These are phyloP conservation scores for Thozetella sp. DNA, from an alignment of 495 filamentous ascomycete genomes.

Conservation along the genomic window DNA sequence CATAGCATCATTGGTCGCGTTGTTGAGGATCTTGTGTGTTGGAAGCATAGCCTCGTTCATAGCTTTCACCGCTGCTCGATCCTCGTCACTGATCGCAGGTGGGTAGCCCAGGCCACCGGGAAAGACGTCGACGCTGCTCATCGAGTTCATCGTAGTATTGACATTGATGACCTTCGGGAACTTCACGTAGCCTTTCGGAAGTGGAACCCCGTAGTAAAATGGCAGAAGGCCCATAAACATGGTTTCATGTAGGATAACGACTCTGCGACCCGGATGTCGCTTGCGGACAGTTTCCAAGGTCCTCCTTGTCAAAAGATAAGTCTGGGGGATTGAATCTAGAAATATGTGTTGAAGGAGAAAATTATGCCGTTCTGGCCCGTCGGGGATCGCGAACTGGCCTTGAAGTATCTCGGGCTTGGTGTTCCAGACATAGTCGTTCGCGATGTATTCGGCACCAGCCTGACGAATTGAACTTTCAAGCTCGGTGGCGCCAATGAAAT, in stretches of 20 bases:
- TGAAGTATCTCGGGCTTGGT: background rate
- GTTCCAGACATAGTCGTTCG: background rate
- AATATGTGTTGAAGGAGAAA: slow-evolving; percentile 1
- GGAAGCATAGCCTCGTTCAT: slow-evolving; percentile 10
- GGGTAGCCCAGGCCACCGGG: background rate
- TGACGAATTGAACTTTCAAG: slow-evolving; percentile 8
- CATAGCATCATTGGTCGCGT: background rate
- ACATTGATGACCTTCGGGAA: slow-evolving; percentile 14
- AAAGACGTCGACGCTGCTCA: slow-evolving; percentile 18
- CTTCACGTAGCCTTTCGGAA: slow-evolving; percentile 10
- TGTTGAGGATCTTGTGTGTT: slow-evolving; percentile 2
- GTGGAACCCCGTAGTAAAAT: slow-evolving; percentile 10
- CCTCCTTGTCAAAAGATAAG: slow-evolving; percentile 8
- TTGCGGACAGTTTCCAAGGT: slow-evolving; percentile 10
- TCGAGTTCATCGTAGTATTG: slow-evolving; percentile 9
- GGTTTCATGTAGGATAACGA: slow-evolving; percentile 19
- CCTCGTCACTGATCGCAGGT: slow-evolving; percentile 3
- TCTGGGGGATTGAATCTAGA: slow-evolving; percentile 6
- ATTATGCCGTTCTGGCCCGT: slow-evolving; percentile 3
- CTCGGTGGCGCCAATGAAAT: slow-evolving; percentile 11
- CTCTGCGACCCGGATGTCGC: slow-evolving; percentile 7
- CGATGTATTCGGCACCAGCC: slow-evolving; percentile 17
- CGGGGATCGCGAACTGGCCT: slow-evolving; percentile 5
- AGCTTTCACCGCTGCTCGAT: slow-evolving; percentile 6
- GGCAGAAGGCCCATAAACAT: slow-evolving; percentile 14